A percentile compares a stretch with the other conserved stretches of the same genome.
Evolutionary conservation across 2,329 filamentous ascomycete species (phyloP).

Genomic region (Diaporthe sp.): DNA sequence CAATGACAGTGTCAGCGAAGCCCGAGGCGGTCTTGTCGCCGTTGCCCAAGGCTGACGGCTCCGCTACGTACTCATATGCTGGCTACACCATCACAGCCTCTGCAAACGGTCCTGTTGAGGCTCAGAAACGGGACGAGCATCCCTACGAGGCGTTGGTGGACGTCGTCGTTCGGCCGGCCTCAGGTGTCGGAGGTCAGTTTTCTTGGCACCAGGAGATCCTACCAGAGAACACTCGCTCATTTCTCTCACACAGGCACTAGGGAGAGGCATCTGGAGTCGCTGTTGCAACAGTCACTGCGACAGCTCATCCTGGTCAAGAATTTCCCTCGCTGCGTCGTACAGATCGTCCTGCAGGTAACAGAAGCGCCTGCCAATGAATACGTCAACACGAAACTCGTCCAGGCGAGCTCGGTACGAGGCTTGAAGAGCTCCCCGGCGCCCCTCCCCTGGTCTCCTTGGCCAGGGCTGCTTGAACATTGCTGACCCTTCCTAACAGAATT

Average conservation of each 20-base stretch:
- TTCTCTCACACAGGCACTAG: conserved; percentile 68
- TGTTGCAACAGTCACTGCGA: conserved; percentile 79
- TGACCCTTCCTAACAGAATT: conserved; percentile 67
- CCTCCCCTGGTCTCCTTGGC: conserved; percentile 22
- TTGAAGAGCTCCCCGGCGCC: conserved; percentile 14
- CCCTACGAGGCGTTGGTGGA: conserved; percentile 93
- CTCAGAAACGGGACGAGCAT: conserved; percentile 87
- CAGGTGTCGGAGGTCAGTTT: conserved; percentile 81
- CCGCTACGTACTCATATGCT: conserved; percentile 79
- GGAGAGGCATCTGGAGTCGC: conserved; percentile 85
- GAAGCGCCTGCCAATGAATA: conserved; percentile 77
- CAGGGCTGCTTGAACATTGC: conserved; percentile 37
- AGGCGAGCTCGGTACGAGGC: conserved; percentile 70
- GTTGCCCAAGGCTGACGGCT: conserved; percentile 82
- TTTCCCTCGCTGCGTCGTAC: conserved; percentile 83
- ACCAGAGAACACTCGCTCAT: conserved; percentile 42
- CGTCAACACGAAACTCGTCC: conserved; percentile 70
- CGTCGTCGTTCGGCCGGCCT: conserved; percentile 88
- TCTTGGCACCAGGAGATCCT: conserved; percentile 30
- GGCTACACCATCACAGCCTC: conserved; percentile 87
- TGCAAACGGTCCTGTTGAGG: conserved; percentile 94
- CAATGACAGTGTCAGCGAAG: conserved; percentile 59
- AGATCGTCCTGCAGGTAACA: conserved; percentile 84
- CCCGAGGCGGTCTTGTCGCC: conserved; percentile 68
- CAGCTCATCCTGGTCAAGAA: conserved; percentile 81